Evolutionary conservation across 345 rosid species (phyloP).

Genomic region (Streptanthus diversifolius): DNA sequence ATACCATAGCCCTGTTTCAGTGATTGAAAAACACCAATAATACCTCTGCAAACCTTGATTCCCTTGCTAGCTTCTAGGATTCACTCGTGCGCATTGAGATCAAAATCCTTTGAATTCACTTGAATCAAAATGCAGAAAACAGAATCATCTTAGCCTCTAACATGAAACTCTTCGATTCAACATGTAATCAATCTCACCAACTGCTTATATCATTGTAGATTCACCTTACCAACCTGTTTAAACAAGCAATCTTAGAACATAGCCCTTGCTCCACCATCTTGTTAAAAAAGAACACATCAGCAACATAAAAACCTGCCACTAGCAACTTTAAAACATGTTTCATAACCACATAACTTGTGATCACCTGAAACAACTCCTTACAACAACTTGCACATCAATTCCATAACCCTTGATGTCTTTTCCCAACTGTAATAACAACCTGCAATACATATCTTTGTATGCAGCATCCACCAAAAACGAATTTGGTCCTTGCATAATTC

Average conservation of each 20-base stretch:
- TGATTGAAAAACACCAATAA: not conserved
- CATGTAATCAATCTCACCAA: not conserved
- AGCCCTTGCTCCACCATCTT: not conserved
- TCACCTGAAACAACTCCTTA: not conserved
- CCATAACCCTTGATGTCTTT: not conserved
- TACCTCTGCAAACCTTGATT: not conserved
- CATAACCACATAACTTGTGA: not conserved
- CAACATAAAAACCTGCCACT: not conserved
- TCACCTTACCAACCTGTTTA: not conserved
- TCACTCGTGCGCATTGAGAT: not conserved
- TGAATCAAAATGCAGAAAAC: not conserved
- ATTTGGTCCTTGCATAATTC: not conserved
- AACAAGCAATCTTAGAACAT: not conserved
- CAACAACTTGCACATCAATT: not conserved
- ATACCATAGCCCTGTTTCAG: too few relatives aligned
- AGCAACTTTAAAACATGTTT: not conserved
- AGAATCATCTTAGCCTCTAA: not conserved
- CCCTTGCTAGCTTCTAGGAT: slow-evolving; percentile 8
- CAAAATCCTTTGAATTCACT: too few relatives aligned
- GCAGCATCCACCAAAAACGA: not conserved
- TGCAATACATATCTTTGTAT: not conserved
- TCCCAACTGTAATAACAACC: not conserved
- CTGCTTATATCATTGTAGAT: not conserved
- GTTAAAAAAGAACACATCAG: too few relatives aligned
- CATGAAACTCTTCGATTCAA: not conserved